Conservation (phyloP, 805 yeast genomes). For the Candida berthetii region DNA sequence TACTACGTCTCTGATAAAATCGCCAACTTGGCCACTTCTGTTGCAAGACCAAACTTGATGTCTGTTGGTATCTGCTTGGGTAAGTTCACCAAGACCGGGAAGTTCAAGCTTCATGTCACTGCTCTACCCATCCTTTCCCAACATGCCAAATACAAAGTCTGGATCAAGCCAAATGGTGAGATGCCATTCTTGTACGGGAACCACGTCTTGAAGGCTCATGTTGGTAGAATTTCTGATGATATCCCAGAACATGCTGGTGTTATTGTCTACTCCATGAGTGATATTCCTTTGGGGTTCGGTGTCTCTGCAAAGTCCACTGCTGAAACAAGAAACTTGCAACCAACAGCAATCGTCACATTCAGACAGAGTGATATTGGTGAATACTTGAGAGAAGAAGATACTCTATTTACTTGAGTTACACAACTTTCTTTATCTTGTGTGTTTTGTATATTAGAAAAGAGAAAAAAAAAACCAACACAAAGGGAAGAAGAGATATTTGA, state of each 20-base stretch:
- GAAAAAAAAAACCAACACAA: no score
- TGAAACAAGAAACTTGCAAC: constrained; percentile 83
- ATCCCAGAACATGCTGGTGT: constrained; percentile 98
- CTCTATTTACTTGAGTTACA: constrained; percentile 63
- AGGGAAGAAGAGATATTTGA: background rate
- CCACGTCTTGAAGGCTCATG: constrained; percentile 92
- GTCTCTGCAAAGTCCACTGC: constrained; percentile 87
- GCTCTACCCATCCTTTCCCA: constrained; percentile 76
- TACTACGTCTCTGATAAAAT: constrained; percentile 83
- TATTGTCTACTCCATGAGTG: constrained; percentile 84
- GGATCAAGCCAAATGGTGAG: constrained; percentile 97
- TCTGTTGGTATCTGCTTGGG: constrained; percentile 92
- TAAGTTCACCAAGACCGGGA: constrained; percentile 95
- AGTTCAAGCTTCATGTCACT: constrained; percentile 93
- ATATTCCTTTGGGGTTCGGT: constrained; percentile 92
- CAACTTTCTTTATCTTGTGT: no score
- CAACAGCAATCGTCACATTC: constrained; percentile 91
- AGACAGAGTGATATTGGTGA: constrained; percentile 98
- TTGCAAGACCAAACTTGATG: constrained; percentile 86
- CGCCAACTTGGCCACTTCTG: constrained; percentile 84
- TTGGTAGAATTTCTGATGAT: constrained; percentile 95
- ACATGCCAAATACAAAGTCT: constrained; percentile 86
- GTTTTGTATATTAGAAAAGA: no score
- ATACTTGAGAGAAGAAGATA: constrained; percentile 95
- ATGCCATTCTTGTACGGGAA: constrained; percentile 98